Conservation (phyloP, 768 basidiomycete species). For the Kondoa subrosea region DNA sequence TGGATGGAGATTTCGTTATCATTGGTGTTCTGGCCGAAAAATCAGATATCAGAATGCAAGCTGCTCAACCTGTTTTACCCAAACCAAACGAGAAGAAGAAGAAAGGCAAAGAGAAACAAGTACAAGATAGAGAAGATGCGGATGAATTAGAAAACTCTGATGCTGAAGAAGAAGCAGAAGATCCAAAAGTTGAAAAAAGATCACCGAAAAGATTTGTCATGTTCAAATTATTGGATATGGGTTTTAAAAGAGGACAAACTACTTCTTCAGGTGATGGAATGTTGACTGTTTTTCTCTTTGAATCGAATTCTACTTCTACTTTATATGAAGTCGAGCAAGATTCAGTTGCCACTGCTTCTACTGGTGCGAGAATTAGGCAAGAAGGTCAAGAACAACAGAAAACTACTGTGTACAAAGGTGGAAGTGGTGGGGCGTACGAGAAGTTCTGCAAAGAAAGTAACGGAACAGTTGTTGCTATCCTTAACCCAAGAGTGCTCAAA, state of each 20-base stretch:
- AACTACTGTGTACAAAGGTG: constrained; percentile 59
- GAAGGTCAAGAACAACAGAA: constrained; percentile 40
- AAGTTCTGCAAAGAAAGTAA: constrained; percentile 64
- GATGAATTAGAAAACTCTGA: constrained; percentile 2
- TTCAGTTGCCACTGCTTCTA: constrained; percentile 1
- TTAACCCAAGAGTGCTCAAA: constrained; percentile 73
- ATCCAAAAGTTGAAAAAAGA: constrained; percentile 31
- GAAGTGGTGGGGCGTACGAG: constrained; percentile 85
- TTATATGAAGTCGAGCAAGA: constrained; percentile 35
- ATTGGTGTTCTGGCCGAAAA: constrained; percentile 90
- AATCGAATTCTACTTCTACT: constrained; percentile 46
- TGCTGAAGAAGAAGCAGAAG: constrained; percentile 13
- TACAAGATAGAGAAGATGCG: constrained; percentile 1
- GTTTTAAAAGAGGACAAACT: constrained; percentile 44
- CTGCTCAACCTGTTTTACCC: constrained; percentile 29
- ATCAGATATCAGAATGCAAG: constrained; percentile 61
- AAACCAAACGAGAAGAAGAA: constrained; percentile 21
- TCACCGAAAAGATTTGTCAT: constrained; percentile 67
- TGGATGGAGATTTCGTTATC: constrained; percentile 84
- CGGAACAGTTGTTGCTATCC: constrained; percentile 73
- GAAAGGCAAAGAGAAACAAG: constrained; percentile 28
- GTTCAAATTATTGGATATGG: constrained; percentile 68
- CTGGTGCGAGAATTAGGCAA: constrained; percentile 29
- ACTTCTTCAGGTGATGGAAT: constrained; percentile 64
- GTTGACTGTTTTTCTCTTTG: constrained; percentile 68